phyloP scores from a whole-genome alignment of 2,329 filamentous ascomycete species.

The Calonectria hawksworthii region DNA sequence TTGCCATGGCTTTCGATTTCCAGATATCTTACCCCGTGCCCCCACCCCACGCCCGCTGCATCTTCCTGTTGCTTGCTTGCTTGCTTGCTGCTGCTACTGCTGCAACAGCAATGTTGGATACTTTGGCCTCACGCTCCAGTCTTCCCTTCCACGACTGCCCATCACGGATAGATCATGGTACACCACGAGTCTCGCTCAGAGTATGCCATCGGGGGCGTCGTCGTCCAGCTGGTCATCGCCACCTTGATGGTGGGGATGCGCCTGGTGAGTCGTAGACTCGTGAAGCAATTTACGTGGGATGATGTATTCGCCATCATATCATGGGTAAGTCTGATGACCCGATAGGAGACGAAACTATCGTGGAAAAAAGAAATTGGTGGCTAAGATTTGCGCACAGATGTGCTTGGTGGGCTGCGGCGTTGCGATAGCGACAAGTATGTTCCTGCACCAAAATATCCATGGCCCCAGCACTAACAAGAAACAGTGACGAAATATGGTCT shows the following conservation, averaged over 20 bases:
- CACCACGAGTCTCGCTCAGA: neutral
- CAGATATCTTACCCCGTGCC: neutral
- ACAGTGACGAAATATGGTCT: conserved; percentile 38
- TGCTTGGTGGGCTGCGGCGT: conserved; percentile 26
- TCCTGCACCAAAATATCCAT: neutral
- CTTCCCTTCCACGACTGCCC: neutral
- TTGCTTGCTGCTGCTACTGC: no score
- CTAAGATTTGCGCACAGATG: conserved; percentile 20
- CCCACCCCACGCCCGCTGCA: neutral
- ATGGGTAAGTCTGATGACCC: neutral
- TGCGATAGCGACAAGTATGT: conserved; percentile 28
- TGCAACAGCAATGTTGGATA: neutral
- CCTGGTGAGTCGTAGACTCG: conserved; percentile 24
- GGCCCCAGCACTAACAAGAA: neutral
- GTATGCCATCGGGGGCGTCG: neutral
- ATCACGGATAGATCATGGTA: neutral
- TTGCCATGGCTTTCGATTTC: neutral
- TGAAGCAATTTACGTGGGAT: conserved; percentile 17
- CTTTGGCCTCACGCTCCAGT: neutral
- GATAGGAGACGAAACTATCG: neutral
- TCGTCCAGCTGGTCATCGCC: neutral
- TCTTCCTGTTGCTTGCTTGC: neutral
- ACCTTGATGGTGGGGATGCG: conserved; percentile 26
- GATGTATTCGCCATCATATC: conserved; percentile 29
- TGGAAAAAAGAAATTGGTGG: neutral